Evolutionary conservation across 208 protist species (phyloP).

Genomic region (Leishmania braziliensis): DNA sequence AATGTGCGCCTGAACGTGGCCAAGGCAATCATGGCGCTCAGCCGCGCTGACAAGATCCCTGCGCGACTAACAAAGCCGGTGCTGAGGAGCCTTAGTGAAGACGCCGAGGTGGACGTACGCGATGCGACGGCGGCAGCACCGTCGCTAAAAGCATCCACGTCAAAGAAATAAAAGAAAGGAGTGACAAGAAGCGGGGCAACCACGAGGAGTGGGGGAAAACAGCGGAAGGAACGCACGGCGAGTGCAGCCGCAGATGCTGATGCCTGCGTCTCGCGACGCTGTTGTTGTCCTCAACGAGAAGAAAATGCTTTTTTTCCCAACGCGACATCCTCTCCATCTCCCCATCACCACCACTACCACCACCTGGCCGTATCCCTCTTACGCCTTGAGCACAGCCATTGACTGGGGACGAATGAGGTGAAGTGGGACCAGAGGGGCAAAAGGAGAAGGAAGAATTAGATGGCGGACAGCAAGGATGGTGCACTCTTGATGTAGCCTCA

Average conservation of each 20-base stretch:
- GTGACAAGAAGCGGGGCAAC: neutral
- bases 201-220: neutral
- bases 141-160: conserved; percentile 13
- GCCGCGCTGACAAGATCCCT: conserved; percentile 46
- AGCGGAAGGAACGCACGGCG: neutral
- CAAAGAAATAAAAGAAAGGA: conserved; percentile 20
- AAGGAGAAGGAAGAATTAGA: neutral
- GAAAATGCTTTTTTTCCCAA: neutral
- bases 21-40: conserved; percentile 61
- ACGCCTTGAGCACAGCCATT: neutral
- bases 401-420: neutral
- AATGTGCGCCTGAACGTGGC: conserved; percentile 87
- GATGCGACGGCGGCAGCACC: conserved; percentile 40
- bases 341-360: neutral
- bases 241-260: neutral
- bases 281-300: too few species aligned
- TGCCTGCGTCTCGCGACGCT: neutral
- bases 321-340: neutral
- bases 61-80: conserved; percentile 52
- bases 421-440: neutral
- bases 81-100: conserved; percentile 58
- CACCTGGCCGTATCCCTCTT: neutral
- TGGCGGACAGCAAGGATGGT: neutral
- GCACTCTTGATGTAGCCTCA: neutral
- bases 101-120: conserved; percentile 69